These are phyloP conservation scores for Aurantiochytrium sp. DNA, from an alignment of 108 stramenopile genomes.

Conservation along the genomic window DNA sequence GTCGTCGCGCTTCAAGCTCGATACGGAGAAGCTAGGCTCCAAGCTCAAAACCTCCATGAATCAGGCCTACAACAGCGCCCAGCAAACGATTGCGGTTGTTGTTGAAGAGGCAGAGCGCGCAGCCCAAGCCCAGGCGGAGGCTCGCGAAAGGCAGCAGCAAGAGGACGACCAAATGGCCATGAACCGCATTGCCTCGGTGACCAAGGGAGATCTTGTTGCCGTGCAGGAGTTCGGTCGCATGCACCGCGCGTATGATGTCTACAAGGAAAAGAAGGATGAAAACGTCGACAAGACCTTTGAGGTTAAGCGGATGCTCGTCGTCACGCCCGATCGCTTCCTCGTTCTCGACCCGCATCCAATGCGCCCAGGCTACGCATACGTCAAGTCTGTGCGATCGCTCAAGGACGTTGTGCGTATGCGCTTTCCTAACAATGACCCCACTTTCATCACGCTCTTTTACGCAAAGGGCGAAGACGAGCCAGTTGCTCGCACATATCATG, in stretches of 20 bases:
- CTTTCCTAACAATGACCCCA: neutral
- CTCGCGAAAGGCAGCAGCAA: neutral
- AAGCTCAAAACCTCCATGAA: conserved; percentile 8
- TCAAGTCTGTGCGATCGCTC: neutral
- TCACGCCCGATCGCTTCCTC: conserved; percentile 2
- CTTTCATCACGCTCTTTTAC: neutral
- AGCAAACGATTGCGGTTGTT: neutral
- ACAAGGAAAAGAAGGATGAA: conserved; percentile 3
- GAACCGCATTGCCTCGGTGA: neutral
- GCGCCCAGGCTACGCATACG: neutral
- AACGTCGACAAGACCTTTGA: neutral
- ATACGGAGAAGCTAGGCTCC: neutral
- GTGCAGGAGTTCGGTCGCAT: neutral
- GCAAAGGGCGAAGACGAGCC: neutral
- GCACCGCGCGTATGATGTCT: neutral
- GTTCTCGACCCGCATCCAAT: neutral
- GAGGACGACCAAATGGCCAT: neutral
- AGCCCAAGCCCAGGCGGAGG: neutral
- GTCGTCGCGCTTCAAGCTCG: neutral
- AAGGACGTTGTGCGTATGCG: neutral
- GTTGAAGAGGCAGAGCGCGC: neutral
- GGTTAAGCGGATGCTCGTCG: neutral
- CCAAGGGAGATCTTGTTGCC: neutral
- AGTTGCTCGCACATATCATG: neutral
- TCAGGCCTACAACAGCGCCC: neutral